These are phyloP conservation scores for Aegilops longissima DNA, from an alignment of 176 grass and related monocot genomes.

Conservation along the genomic window DNA sequence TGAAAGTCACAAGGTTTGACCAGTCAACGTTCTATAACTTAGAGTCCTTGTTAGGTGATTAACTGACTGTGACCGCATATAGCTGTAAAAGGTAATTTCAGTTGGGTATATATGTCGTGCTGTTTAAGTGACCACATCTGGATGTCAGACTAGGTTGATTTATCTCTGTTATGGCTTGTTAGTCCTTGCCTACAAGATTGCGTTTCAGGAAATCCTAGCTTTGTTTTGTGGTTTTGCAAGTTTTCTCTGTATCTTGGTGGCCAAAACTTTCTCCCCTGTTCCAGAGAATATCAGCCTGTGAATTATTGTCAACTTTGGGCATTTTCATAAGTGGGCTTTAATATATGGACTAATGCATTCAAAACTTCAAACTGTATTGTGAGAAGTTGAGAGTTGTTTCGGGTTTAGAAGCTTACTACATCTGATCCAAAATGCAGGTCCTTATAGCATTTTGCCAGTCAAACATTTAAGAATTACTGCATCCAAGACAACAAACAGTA, in stretches of 20 bases:
- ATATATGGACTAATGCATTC: too few species aligned
- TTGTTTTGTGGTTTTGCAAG: not conserved
- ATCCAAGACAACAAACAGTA: not conserved
- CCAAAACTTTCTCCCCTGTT: constrained; percentile 1
- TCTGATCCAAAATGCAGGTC: not conserved
- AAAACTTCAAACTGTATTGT: too few species aligned
- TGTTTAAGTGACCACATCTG: not conserved
- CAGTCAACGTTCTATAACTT: constrained; percentile 7
- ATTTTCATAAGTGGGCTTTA: constrained; percentile 2
- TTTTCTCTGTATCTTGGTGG: not conserved
- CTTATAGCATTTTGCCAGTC: not conserved
- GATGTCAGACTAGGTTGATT: not conserved
- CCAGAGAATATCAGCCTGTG: constrained; percentile 1
- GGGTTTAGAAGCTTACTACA: not conserved
- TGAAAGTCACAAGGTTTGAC: constrained; percentile 10
- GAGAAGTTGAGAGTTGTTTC: not conserved
- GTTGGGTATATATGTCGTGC: not conserved
- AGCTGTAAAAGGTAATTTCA: constrained; percentile 1
- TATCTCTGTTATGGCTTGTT: constrained; percentile 20
- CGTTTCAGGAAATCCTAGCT: not conserved
- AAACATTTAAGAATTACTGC: not conserved
- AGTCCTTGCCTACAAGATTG: not conserved
- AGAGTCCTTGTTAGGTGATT: not conserved
- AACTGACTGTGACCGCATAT: constrained; percentile 18
- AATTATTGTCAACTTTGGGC: not conserved